These are phyloP conservation scores for Aspergillus wentii DNA, from an alignment of 495 filamentous ascomycete genomes.

Conservation along the genomic window DNA sequence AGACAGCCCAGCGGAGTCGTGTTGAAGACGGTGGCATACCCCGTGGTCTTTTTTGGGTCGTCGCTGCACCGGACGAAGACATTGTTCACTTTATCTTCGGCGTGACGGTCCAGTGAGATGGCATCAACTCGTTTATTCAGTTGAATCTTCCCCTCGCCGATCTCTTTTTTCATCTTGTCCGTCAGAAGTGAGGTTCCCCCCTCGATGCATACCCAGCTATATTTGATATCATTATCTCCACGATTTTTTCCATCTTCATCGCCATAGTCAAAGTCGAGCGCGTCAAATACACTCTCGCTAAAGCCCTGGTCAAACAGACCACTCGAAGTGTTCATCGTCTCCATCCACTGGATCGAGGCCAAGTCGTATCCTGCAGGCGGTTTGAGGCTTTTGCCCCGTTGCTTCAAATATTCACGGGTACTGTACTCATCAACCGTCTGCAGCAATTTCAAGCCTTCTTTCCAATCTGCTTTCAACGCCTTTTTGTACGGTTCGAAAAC, in stretches of 20 bases:
- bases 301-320: constrained; percentile 31
- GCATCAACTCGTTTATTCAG: no score
- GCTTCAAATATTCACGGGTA: constrained; percentile 1
- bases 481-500: no score
- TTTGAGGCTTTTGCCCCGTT: no score
- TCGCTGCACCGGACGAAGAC: neutral
- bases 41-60: neutral
- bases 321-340: constrained; percentile 13
- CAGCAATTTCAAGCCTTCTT: no score
- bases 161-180: constrained; percentile 12
- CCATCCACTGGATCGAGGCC: constrained; percentile 2
- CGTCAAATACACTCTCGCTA: constrained; percentile 27
- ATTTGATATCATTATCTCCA: constrained; percentile 12
- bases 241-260: no score
- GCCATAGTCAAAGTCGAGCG: constrained; percentile 19
- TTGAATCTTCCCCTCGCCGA: no score
- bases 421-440: no score
- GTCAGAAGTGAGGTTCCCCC: constrained; percentile 14
- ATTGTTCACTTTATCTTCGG: no score
- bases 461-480: no score
- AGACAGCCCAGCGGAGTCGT: constrained; percentile 13
- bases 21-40: constrained; percentile 18
- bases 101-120: no score
- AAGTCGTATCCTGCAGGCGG: constrained; percentile 1
- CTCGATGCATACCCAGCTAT: no score